These are phyloP conservation scores for Castanea crenata DNA, from an alignment of 306 rosid species.

Conservation along the genomic window DNA sequence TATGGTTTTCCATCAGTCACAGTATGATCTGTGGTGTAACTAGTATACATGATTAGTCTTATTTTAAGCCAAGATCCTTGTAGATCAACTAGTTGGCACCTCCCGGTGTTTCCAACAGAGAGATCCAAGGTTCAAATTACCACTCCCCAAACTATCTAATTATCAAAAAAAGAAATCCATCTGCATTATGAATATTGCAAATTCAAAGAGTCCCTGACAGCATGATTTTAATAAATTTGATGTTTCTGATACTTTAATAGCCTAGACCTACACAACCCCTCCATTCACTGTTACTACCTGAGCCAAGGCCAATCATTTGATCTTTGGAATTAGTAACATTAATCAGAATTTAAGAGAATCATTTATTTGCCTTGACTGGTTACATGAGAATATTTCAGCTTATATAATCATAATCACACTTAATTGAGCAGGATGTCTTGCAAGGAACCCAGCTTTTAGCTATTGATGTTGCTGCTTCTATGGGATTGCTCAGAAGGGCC, in stretches of 20 bases:
- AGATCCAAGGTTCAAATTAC: no score
- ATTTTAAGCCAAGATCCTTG: constrained; percentile 6
- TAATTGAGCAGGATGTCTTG: constrained; percentile 79
- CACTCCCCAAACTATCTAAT: no score
- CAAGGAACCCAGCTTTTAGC: constrained; percentile 98
- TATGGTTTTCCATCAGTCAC: constrained; percentile 14
- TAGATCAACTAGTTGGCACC: no score
- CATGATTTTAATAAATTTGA: not conserved
- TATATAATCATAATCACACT: constrained; percentile 7
- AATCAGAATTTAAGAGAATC: not conserved
- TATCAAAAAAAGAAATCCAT: not conserved
- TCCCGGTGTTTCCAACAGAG: no score
- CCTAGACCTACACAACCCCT: not conserved
- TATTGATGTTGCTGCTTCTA: constrained; percentile 76
- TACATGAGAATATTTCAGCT: constrained; percentile 13
- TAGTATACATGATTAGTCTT: not conserved
- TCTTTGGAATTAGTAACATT: not conserved
- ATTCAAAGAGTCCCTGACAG: not conserved
- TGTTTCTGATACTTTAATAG: not conserved
- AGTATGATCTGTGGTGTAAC: constrained; percentile 18
- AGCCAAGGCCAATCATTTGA: not conserved
- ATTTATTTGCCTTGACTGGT: not conserved
- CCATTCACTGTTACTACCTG: not conserved
- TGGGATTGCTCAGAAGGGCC: constrained; percentile 70
- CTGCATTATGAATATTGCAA: not conserved